Conservation (phyloP, 2,329 filamentous ascomycete genomes). For the Aspergillus terreus region DNA sequence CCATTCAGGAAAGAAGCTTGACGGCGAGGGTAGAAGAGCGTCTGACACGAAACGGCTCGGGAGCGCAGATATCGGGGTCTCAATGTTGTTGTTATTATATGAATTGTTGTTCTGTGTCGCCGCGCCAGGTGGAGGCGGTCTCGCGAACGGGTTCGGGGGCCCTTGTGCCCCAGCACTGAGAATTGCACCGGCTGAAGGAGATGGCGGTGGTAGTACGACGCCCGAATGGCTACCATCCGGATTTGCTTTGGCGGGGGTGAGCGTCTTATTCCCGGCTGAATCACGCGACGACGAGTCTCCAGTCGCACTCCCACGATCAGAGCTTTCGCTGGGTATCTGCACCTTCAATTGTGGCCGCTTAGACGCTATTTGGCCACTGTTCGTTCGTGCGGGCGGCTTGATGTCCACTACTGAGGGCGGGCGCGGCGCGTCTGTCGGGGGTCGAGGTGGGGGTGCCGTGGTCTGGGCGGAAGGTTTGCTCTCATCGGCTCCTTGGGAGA, state of each 20-base stretch:
- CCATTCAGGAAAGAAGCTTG: constrained; percentile 91
- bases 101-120: constrained; percentile 39
- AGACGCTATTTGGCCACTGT: constrained; percentile 64
- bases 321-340: constrained; percentile 89
- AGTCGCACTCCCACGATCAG: constrained; percentile 69
- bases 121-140: constrained; percentile 68
- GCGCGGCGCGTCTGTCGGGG: constrained; percentile 43
- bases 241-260: constrained; percentile 54
- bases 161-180: constrained; percentile 88
- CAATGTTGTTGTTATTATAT: constrained; percentile 41
- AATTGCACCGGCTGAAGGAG: constrained; percentile 79
- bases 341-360: constrained; percentile 83
- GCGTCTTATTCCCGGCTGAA: constrained; percentile 57
- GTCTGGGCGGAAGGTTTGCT: constrained; percentile 60
- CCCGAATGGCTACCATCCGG: constrained; percentile 59
- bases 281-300: constrained; percentile 65
- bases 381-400: constrained; percentile 71
- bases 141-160: constrained; percentile 91
- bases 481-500: constrained; percentile 45
- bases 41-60: constrained; percentile 87
- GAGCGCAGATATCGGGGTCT: constrained; percentile 90
- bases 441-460: constrained; percentile 52
- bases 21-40: constrained; percentile 84
- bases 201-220: constrained; percentile 86
- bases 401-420: constrained; percentile 61